Percentiles rank a stretch among this genome's conserved stretches.
phyloP scores from a whole-genome alignment of 2,329 filamentous ascomycete species.

The Colletotrichum musicola region DNA sequence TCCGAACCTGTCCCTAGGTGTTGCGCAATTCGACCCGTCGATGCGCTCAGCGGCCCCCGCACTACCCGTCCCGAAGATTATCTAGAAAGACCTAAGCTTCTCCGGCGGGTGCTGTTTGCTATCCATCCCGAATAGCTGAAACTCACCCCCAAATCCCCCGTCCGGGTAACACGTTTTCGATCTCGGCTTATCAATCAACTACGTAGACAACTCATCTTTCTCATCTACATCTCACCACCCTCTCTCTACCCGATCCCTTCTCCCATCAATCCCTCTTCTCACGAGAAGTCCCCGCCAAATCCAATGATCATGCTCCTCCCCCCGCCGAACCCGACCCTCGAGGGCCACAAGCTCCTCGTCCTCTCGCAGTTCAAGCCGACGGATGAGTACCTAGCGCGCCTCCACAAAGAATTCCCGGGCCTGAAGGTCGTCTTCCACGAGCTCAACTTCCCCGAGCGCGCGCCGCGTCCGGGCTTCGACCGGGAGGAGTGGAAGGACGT shows the following conservation, averaged over 20 bases:
- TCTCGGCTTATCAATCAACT: neutral
- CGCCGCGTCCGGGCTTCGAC: conserved; percentile 43
- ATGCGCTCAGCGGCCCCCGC: conserved; percentile 34
- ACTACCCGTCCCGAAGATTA: neutral
- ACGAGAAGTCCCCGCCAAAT: neutral
- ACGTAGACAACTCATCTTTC: neutral
- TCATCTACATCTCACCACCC: too few relatives aligned
- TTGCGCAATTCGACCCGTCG: conserved; percentile 35
- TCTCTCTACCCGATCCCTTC: too few relatives aligned
- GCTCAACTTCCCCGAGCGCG: conserved; percentile 46
- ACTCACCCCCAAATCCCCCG: neutral
- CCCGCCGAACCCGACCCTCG: conserved; percentile 33
- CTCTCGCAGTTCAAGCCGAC: conserved; percentile 50
- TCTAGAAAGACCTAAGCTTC: conserved; percentile 1
- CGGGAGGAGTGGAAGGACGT: conserved; percentile 59
- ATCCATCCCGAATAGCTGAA: conserved; percentile 8
- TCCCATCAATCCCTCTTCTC: too few relatives aligned
- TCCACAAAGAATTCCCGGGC: conserved; percentile 57
- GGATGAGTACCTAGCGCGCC: conserved; percentile 48
- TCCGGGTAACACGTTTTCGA: neutral
- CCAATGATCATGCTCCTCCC: conserved; percentile 36
- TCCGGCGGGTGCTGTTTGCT: neutral
- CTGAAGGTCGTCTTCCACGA: conserved; percentile 54
- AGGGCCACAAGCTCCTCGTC: conserved; percentile 62
- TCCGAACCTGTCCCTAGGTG: conserved; percentile 28